Base-by-base conservation (phyloP, 2,329 filamentous ascomycete genomes). In the Emmonsiellopsis sp. region DNA sequence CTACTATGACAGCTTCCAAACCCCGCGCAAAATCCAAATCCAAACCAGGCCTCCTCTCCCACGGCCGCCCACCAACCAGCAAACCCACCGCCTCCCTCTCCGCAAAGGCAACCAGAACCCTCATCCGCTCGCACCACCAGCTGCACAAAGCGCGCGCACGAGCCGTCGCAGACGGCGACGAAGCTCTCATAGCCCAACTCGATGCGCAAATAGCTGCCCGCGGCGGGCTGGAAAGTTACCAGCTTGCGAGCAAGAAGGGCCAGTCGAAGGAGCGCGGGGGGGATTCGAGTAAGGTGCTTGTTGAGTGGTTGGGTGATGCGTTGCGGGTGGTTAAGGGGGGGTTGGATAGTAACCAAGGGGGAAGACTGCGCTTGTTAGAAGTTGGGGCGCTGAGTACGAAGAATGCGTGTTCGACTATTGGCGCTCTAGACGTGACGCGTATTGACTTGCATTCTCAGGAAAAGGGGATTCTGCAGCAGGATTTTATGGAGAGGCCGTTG, bases 361-460 rank as follows among this genome's bases (percentile, higher is more conserved):
- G 8, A 13, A 20, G 34, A 26, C 68, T 89, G 40, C 80, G 77
- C 16, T 82, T 97, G 73, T 82, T 98, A 6, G 93, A 98, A 70
- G 84, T 98, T 49, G 93, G 93, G 7, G 87, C 91, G 1, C 74
- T 98, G 51, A 94, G 89, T 61, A 87, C 84, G 2, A 79, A 80
- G 40, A 98, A 98, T 67, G 86, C 86, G 11, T 95, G 90, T 69
- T 92, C 90, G 0, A 81, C 76, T 56, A 86, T 85, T 57, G 77
- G 77, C 6, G 66, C 80, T 43, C 87, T 97, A 62, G 76, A 86
- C 37, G 82, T 95, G 62, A 80, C 84, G 57, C 82, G 90, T 58
- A 96, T 98, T 67, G 93, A 98, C 66, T 74, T 98, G 53, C 87
- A 94, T 70, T 93, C 90, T 55, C 89, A 95, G 65, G 85, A 84